Percentiles rank a stretch among this genome's conserved stretches.
Conservation (phyloP, 768 basidiomycete genomes). For the Leccinum olivaceopallidum region DNA sequence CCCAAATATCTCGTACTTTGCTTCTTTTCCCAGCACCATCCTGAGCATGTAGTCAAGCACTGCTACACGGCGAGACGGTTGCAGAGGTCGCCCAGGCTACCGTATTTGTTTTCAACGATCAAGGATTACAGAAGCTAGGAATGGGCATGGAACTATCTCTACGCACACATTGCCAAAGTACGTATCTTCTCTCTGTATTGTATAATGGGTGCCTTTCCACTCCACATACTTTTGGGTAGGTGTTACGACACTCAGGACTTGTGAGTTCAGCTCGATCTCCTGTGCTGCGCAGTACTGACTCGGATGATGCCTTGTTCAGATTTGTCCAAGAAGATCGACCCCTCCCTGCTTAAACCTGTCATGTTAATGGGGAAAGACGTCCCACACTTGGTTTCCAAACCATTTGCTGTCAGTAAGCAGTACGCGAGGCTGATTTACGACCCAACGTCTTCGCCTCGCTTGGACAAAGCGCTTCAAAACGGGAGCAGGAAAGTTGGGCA, state of each 20-base stretch:
- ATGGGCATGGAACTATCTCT: slow-evolving; percentile 97
- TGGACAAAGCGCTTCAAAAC: slow-evolving; percentile 94
- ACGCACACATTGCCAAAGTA: slow-evolving; percentile 76
- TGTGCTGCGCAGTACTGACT: slow-evolving; percentile 3
- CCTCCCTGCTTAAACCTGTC: slow-evolving; percentile 88
- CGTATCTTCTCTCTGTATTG: background rate
- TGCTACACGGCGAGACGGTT: slow-evolving; percentile 92
- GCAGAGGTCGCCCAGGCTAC: slow-evolving; percentile 92
- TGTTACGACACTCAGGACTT: slow-evolving; percentile 95
- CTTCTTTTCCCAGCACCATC: slow-evolving; percentile 91
- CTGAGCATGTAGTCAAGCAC: slow-evolving; percentile 98
- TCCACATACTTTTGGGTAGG: slow-evolving; percentile 99
- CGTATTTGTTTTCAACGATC: slow-evolving; percentile 97
- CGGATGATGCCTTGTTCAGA: slow-evolving; percentile 44
- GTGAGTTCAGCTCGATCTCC: slow-evolving; percentile 47
- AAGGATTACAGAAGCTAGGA: slow-evolving; percentile 95
- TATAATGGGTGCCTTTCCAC: slow-evolving; percentile 74
- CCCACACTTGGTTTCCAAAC: slow-evolving; percentile 91
- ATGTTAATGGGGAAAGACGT: slow-evolving; percentile 95
- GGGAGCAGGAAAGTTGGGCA: slow-evolving; percentile 92
- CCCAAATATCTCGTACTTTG: slow-evolving; percentile 96
- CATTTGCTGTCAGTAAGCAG: slow-evolving; percentile 78
- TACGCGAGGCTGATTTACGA: slow-evolving; percentile 97
- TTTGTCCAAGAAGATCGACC: slow-evolving; percentile 96
- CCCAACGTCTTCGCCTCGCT: slow-evolving; percentile 92